Evolutionary conservation across 345 rosid species (phyloP).

Genomic region (Gossypium australe): DNA sequence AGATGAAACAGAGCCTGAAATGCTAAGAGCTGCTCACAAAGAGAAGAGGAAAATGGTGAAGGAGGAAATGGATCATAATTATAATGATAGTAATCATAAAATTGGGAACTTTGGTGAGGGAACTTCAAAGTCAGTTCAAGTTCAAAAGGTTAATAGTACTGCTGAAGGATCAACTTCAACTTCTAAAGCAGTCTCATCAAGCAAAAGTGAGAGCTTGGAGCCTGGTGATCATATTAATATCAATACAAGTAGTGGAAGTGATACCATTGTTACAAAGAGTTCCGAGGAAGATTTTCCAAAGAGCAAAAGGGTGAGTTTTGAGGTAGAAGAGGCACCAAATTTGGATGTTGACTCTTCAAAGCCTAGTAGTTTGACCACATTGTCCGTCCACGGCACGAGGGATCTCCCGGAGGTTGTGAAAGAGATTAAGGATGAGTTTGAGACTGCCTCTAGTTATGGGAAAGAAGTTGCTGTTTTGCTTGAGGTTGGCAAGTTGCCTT

Average conservation of each 20-base stretch:
- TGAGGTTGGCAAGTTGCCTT: constrained; percentile 84
- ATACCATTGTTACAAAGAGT: constrained; percentile 35
- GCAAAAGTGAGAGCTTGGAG: constrained; percentile 22
- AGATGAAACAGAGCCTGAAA: constrained; percentile 78
- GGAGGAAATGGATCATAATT: constrained; percentile 20
- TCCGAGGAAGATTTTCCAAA: constrained; percentile 42
- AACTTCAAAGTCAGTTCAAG: constrained; percentile 53
- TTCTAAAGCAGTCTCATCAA: constrained; percentile 15
- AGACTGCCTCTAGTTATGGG: constrained; percentile 68
- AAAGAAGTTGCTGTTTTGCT: constrained; percentile 87
- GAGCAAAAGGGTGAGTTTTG: constrained; percentile 74
- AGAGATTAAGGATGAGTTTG: constrained; percentile 84
- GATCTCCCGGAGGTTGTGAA: constrained; percentile 77
- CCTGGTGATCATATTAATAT: constrained; percentile 27
- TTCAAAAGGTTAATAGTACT: neutral
- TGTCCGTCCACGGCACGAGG: constrained; percentile 69
- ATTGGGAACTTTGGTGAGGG: constrained; percentile 54
- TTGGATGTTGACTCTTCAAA: constrained; percentile 55
- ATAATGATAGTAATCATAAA: constrained; percentile 18
- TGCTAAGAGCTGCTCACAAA: constrained; percentile 33
- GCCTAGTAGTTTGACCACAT: constrained; percentile 52
- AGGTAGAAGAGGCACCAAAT: constrained; percentile 50
- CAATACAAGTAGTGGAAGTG: constrained; percentile 37
- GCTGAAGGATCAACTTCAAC: neutral
- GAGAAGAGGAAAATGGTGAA: constrained; percentile 25